Evolutionary conservation across 768 basidiomycete genomes (phyloP).

Genomic region (Suillus occidentalis): DNA sequence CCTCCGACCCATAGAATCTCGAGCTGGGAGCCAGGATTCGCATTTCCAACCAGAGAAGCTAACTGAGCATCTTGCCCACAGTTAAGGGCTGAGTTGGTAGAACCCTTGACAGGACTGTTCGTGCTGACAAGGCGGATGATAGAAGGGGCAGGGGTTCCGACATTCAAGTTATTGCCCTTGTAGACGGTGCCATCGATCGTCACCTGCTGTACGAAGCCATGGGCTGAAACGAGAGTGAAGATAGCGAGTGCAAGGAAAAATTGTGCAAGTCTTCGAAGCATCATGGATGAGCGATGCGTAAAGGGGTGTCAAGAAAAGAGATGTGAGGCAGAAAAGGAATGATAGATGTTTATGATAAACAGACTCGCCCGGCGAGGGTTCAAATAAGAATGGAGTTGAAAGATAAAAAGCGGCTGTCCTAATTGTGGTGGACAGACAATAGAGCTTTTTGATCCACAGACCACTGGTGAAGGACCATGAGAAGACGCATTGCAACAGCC

Average conservation of each 20-base stretch:
- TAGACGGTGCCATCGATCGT: constrained; percentile 30
- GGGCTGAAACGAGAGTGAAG: constrained; percentile 27
- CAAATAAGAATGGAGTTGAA: neutral
- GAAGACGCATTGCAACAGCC: neutral
- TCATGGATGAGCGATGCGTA: neutral
- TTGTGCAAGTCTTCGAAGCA: neutral
- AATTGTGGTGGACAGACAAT: neutral
- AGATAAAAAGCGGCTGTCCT: neutral
- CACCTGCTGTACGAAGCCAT: constrained; percentile 32
- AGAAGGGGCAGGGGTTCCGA: constrained; percentile 29
- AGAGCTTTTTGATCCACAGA: neutral
- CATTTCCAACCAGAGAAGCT: constrained; percentile 51
- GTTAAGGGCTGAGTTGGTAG: constrained; percentile 53
- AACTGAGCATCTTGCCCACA: constrained; percentile 57
- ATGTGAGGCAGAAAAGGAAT: neutral
- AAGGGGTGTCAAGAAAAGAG: neutral
- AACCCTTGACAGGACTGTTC: constrained; percentile 54
- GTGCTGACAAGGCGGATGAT: constrained; percentile 46
- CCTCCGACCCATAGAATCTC: constrained; percentile 53
- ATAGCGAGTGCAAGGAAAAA: constrained; percentile 15
- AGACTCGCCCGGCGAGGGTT: constrained; percentile 2
- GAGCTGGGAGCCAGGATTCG: constrained; percentile 57
- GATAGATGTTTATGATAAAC: neutral
- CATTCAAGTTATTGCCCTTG: constrained; percentile 34
- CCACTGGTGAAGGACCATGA: neutral